Evolutionary conservation across 1,284 basidiomycete species (phyloP).

Genomic region (Coriolopsis trogii): DNA sequence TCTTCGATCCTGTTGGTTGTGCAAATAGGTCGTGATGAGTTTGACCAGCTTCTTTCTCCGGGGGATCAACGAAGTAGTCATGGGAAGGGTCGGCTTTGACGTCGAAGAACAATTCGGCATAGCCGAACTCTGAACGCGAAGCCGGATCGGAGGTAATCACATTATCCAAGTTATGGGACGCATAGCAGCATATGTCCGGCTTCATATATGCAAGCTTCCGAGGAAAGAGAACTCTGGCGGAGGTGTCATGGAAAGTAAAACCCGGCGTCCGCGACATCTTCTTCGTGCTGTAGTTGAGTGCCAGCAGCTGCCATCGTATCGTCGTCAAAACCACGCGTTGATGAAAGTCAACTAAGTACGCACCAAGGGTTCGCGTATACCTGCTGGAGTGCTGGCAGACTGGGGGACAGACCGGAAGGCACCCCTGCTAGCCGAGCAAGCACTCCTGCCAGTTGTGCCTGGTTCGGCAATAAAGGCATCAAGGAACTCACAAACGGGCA

Average conservation of each 20-base stretch:
- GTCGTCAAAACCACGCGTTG: background rate
- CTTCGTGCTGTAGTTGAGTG: background rate
- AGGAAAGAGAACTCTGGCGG: background rate
- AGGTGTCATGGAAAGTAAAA: background rate
- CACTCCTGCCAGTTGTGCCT: background rate
- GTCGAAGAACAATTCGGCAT: conserved; percentile 13
- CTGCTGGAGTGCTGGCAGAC: background rate
- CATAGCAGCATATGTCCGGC: conserved; percentile 11
- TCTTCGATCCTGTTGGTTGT: background rate
- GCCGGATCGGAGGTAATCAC: background rate
- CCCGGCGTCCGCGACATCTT: conserved; percentile 3
- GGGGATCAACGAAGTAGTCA: conserved; percentile 11
- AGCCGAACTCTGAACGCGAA: conserved; percentile 1
- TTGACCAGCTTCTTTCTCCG: background rate
- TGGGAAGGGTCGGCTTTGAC: background rate
- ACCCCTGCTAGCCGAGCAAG: background rate
- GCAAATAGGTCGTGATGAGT: background rate
- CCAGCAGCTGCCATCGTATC: background rate
- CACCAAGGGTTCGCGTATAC: conserved; percentile 3
- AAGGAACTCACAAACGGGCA: background rate
- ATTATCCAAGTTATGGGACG: background rate
- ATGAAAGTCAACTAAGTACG: background rate
- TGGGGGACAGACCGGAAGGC: conserved; percentile 1
- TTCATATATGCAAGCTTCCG: background rate
- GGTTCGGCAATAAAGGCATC: background rate